These are phyloP conservation scores for Amorphotheca resinae DNA, from an alignment of 495 filamentous ascomycete genomes.

Conservation along the genomic window DNA sequence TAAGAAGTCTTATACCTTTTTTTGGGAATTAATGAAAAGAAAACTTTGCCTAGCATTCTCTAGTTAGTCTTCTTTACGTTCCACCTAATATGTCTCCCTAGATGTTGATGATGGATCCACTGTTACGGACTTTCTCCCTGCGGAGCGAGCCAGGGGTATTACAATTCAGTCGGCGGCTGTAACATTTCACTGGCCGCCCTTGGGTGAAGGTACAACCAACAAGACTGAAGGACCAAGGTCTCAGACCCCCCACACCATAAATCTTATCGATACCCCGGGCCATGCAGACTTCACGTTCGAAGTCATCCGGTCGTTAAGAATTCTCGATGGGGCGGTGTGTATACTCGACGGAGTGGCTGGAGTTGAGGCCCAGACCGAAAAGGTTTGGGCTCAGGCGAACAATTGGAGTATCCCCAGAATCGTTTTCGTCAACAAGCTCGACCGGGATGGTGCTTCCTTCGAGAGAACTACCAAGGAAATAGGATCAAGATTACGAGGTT, in stretches of 20 bases:
- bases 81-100: slow-evolving; percentile 37
- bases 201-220: slow-evolving; percentile 13
- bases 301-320: slow-evolving; percentile 81
- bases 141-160: slow-evolving; percentile 86
- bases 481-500: slow-evolving; percentile 62
- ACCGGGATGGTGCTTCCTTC: slow-evolving; percentile 88
- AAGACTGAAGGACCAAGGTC: slow-evolving; percentile 28
- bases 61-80: background rate
- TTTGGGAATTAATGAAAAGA: background rate
- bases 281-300: slow-evolving; percentile 99
- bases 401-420: slow-evolving; percentile 76
- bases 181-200: slow-evolving; percentile 69
- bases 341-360: slow-evolving; percentile 95
- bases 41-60: background rate
- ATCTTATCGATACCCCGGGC: slow-evolving; percentile 94
- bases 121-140: slow-evolving; percentile 92
- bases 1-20: background rate
- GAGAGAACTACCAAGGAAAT: slow-evolving; percentile 76
- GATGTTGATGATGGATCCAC: slow-evolving; percentile 97
- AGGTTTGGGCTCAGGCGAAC: slow-evolving; percentile 88
- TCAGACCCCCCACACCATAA: slow-evolving; percentile 55
- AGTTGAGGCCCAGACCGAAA: slow-evolving; percentile 95
- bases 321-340: slow-evolving; percentile 90
- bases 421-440: slow-evolving; percentile 90
- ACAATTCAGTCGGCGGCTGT: slow-evolving; percentile 98